Evolutionary conservation across 768 basidiomycete genomes (phyloP), one percentile per base, ranked within the genome.

Genomic region (Steccherinum ochraceum): DNA sequence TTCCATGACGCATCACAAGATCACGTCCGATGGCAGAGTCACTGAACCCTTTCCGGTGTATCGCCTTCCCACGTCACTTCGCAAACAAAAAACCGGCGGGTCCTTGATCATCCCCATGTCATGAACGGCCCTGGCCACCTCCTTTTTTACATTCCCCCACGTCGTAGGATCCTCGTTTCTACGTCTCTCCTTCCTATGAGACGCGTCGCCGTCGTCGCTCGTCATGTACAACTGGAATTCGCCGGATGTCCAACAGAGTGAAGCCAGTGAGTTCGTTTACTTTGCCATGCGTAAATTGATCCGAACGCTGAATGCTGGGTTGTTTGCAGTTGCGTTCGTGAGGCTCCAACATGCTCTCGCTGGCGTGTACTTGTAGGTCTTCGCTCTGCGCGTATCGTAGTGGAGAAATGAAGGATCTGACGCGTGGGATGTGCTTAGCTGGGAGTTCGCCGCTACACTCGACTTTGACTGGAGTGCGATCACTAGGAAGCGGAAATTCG

Each of bases 401-500:
- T 45, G 85, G 83, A 83, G 84, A 86, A 62, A 81, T 80, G 7
- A 48, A 24, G 20, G 42, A 41, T 49, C 24, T 40, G 19, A 5
- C 24, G 18, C 25, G 26, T 5, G 60, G 43, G 40, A 23, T 43
- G 52, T 20, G 24, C 44, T 52, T 56, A 85, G 83, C 45, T 86
- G 84, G 83, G 84, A 86, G 63, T 82, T 80, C 68, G 72, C 76
- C 55, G 77, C 75, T 10, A 81, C 82, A 20, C 62, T 84, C 50
- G 60, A 72, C 51, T 86, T 85, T 57, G 84, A 86, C 64, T 84
- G 79, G 79, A 69, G 79, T 52, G 79, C 76, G 55, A 57, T 86
- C 56, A 67, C 73, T 12, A 72, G 83, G 40, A 75, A 74, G 65
- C 78, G 75, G 57, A 69, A 58, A 44, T 85, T 85, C 64, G 74